Percentiles rank a stretch among this genome's conserved stretches.
These are phyloP conservation scores for Prunus fruticosa DNA, from an alignment of 306 rosid genomes.

Conservation along the genomic window DNA sequence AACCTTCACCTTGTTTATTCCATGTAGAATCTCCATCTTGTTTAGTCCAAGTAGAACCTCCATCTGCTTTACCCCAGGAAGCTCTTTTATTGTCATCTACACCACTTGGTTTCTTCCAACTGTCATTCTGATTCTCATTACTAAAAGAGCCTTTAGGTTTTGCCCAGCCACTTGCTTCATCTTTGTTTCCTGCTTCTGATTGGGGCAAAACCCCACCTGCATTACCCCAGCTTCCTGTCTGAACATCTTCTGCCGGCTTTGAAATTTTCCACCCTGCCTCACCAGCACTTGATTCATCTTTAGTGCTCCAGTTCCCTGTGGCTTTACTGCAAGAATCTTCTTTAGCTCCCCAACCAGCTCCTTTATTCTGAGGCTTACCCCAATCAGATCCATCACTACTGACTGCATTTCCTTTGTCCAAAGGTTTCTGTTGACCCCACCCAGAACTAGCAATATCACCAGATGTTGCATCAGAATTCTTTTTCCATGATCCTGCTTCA, in stretches of 20 bases:
- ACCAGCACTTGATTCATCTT: slow-evolving; percentile 15
- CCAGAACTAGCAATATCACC: slow-evolving; percentile 14
- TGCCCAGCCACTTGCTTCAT: neutral
- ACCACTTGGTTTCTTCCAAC: slow-evolving; percentile 20
- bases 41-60: slow-evolving; percentile 19
- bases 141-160: slow-evolving; percentile 5
- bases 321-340: neutral
- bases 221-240: slow-evolving; percentile 9
- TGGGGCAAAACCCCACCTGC: slow-evolving; percentile 8
- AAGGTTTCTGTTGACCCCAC: slow-evolving; percentile 17
- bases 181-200: slow-evolving; percentile 11
- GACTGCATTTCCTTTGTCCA: slow-evolving; percentile 18
- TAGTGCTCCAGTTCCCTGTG: slow-evolving; percentile 12
- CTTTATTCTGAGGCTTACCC: slow-evolving; percentile 22
- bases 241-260: slow-evolving; percentile 4
- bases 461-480: slow-evolving; percentile 17
- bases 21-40: slow-evolving; percentile 6
- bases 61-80: slow-evolving; percentile 7
- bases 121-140: slow-evolving; percentile 19
- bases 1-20: neutral
- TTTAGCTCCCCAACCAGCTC: neutral
- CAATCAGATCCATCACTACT: slow-evolving; percentile 20
- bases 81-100: neutral
- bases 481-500: slow-evolving; percentile 33
- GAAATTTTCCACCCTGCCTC: slow-evolving; percentile 22